Evolutionary conservation across 2,329 filamentous ascomycete species (phyloP), one percentile per base, ranked within the genome.

Genomic region (Alternaria sp.): DNA sequence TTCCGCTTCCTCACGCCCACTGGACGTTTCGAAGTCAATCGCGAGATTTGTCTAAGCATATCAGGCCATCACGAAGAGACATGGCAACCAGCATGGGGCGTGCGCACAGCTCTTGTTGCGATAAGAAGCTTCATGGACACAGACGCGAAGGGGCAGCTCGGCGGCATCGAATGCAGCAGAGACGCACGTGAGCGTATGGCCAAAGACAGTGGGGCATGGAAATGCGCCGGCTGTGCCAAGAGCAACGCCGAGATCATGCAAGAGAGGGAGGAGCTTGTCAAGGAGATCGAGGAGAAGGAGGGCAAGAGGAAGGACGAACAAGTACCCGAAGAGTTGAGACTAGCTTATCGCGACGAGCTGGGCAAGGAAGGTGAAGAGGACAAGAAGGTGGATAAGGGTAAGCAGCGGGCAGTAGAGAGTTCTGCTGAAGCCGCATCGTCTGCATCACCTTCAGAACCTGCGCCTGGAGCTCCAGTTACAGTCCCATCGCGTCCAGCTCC

Each of bases 51-150:
- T 76, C 87, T 99, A 16, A 92, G 88, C 72, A 99, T 98, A 72
- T 92, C 88, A 53, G 94, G 94, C 2, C 94, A 97, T 79, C 95
- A 99, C 80, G 95, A 98, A 78, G 95, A 98, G 82, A 96, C 92
- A 16, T 99, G 95, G 95, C 94, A 97, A 84, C 95, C 95, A 0
- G 95, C 95, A 0, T 99, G 95, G 95, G 95, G 95, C 0, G 90
- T 99, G 9, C 86, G 95, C 61, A 98, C 95, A 4, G 94, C 95
- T 16, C 81, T 99, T 57, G 83, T 88, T 5, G 88, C 88, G 6
- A 87, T 98, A 49, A 83, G 95, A 55, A 91, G 88, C 69, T 97
- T 97, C 79, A 98, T 99, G 93, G 93, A 96, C 77, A 94, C 91
- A 3, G 92, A 94, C 68, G 89, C 91, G 8, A 88, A 87, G 69